phyloP scores from a whole-genome alignment of 768 basidiomycete genomes.

The Dacryopinax primogenitus region DNA sequence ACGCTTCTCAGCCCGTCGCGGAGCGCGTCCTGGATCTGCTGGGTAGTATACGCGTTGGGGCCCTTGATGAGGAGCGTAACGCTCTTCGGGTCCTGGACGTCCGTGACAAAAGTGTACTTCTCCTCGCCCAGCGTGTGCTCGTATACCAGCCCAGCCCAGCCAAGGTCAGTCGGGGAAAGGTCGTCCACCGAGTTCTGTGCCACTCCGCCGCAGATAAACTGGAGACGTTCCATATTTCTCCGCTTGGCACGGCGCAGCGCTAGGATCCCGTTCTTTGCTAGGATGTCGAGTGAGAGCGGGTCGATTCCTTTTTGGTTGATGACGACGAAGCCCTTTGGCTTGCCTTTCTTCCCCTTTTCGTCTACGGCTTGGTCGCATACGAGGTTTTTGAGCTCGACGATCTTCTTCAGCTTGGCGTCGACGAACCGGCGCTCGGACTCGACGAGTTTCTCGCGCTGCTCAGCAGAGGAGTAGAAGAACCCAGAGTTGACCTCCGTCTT shows the following conservation, averaged over 20 bases:
- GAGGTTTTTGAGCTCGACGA: slow-evolving; percentile 88
- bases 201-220: slow-evolving; percentile 84
- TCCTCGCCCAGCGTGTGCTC: slow-evolving; percentile 98
- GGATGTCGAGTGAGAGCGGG: slow-evolving; percentile 85
- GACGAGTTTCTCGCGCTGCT: slow-evolving; percentile 96
- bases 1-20: slow-evolving; percentile 92
- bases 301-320: slow-evolving; percentile 99
- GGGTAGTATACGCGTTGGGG: slow-evolving; percentile 88
- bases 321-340: slow-evolving; percentile 70
- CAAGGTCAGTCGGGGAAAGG: slow-evolving; percentile 76
- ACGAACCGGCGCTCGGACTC: slow-evolving; percentile 92
- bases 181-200: slow-evolving; percentile 99
- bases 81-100: slow-evolving; percentile 87
- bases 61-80: slow-evolving; percentile 97
- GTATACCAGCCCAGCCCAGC: slow-evolving; percentile 97
- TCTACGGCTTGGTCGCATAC: slow-evolving; percentile 91
- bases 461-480: slow-evolving; percentile 97
- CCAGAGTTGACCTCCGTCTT: slow-evolving; percentile 99
- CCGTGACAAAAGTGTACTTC: slow-evolving; percentile 94
- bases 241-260: slow-evolving; percentile 91
- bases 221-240: slow-evolving; percentile 95
- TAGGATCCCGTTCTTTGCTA: slow-evolving; percentile 93
- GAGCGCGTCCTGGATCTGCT: slow-evolving; percentile 95
- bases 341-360: slow-evolving; percentile 49
- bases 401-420: slow-evolving; percentile 88